Base-by-base conservation (phyloP, 2,329 filamentous ascomycete species). In the Diplodia mutila region DNA sequence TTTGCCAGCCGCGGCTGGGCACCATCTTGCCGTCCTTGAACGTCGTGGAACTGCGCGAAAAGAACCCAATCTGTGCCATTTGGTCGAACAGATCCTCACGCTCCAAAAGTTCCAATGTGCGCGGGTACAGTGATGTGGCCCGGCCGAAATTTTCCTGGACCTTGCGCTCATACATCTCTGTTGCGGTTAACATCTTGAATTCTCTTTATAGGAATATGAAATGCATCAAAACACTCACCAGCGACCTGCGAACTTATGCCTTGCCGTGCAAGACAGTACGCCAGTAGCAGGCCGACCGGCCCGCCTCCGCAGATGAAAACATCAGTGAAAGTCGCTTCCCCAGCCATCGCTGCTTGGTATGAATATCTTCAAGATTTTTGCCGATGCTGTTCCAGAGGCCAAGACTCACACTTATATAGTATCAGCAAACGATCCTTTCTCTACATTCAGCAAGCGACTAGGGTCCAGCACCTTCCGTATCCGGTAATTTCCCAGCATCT, bases 191-290 rank as follows among this genome's bases (percentile, higher is more conserved):
- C 9, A 8, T 1, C 8, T 8, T 25, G 32, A 11, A 12, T 16
- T 8, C 5, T n/a, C n/a, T 14, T 16, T 7, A 5, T 6, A 18
- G 2, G 9, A 16, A 27, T n/a, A n/a, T n/a, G n/a, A n/a, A n/a
- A n/a, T n/a, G n/a, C 11, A 25, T 39, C 14, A 9, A 16, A 1
- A 9, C 7, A 42, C 54, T 25, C 23, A 42, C 54, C 54, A 27
- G 34, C 54, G 12, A 59, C 54, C 23, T 59, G 54, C 23, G 54
- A 59, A 34, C 54, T 59, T 25, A 59, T 42, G 23, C 54, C 54
- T 18, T 59, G 54, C 4, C 54, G 32, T 8, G 54, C 54, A n/a
- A 59, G 54, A 29, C 34, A 42, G 14, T 59, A 59, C 11, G 54
- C 54, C 11, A 59, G 54, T 7, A 59, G 14, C 14, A 59, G 54